phyloP scores from a whole-genome alignment of 345 rosid genomes.

The Linum usitatissimum region DNA sequence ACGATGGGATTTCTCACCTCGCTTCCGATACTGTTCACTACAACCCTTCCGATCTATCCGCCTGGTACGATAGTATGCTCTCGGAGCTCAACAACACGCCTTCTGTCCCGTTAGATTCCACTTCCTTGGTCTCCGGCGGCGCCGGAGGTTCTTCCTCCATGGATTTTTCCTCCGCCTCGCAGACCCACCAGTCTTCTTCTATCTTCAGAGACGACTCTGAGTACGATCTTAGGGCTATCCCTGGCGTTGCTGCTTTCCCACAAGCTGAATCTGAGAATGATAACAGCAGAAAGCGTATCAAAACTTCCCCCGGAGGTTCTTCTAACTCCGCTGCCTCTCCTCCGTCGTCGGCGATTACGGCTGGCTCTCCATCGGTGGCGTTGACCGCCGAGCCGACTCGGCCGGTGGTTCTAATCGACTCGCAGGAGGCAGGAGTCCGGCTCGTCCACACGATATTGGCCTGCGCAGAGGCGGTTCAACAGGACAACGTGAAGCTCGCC shows the following conservation, averaged over 20 bases:
- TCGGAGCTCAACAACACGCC: slow-evolving; percentile 41
- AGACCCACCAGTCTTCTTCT: background rate
- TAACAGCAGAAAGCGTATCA: slow-evolving; percentile 30
- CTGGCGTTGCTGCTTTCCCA: slow-evolving; percentile 48
- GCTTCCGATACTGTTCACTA: slow-evolving; percentile 63
- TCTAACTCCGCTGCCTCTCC: slow-evolving; percentile 24
- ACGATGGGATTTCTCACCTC: slow-evolving; percentile 46
- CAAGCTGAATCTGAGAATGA: slow-evolving; percentile 13
- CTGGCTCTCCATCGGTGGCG: background rate
- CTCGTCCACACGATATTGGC: slow-evolving; percentile 72
- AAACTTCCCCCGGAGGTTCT: slow-evolving; percentile 15
- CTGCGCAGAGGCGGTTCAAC: slow-evolving; percentile 71
- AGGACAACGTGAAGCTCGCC: slow-evolving; percentile 34
- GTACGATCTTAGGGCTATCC: slow-evolving; percentile 62
- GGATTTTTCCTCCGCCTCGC: slow-evolving; percentile 15
- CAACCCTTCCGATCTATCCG: slow-evolving; percentile 59
- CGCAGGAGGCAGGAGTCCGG: slow-evolving; percentile 70
- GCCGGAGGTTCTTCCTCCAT: slow-evolving; percentile 33
- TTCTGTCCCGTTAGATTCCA: background rate
- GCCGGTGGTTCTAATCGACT: slow-evolving; percentile 50
- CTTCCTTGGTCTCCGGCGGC: slow-evolving; percentile 4
- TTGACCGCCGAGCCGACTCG: slow-evolving; percentile 30
- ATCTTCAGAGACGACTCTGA: slow-evolving; percentile 34
- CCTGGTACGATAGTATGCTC: slow-evolving; percentile 60
- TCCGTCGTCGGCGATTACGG: slow-evolving; percentile 16